Conservation (phyloP, 306 rosid species). For the Hylodesmum podocarpum region DNA sequence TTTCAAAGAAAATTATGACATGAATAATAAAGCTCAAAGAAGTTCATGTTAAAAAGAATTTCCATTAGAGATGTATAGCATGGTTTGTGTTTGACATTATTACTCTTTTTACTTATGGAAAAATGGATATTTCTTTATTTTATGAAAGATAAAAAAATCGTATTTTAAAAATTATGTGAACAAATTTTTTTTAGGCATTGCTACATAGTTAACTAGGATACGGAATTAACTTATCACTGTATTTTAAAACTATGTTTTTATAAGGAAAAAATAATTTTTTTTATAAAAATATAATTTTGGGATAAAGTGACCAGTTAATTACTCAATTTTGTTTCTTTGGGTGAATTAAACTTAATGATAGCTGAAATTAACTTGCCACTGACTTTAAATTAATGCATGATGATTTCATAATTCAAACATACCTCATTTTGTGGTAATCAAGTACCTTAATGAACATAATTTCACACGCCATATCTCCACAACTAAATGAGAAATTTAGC, state of each 20-base stretch:
- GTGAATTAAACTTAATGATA: too few species aligned
- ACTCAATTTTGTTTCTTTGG: too few species aligned
- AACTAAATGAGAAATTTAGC: background rate
- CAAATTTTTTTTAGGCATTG: too few species aligned
- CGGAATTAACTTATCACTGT: too few species aligned
- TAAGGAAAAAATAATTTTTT: too few species aligned
- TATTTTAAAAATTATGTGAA: too few species aligned
- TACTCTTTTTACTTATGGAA: background rate
- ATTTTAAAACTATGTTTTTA: too few species aligned
- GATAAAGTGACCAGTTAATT: too few species aligned
- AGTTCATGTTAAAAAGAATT: background rate
- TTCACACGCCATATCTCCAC: background rate
- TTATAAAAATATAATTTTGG: too few species aligned
- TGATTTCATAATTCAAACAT: background rate
- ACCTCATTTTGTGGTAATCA: conserved; percentile 1
- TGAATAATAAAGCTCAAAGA: background rate
- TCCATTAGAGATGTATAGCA: background rate
- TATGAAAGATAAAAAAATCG: conserved; percentile 5
- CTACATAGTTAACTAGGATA: too few species aligned
- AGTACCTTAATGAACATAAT: background rate
- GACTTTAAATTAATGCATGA: background rate
- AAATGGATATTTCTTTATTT: background rate
- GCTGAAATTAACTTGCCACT: conserved; percentile 2
- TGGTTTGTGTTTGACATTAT: conserved; percentile 5
- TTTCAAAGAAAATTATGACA: background rate